A percentile compares a stretch with the other conserved stretches of the same genome.
Conservation (phyloP, 495 filamentous ascomycete genomes). For the Penicillium ochrochloron region DNA sequence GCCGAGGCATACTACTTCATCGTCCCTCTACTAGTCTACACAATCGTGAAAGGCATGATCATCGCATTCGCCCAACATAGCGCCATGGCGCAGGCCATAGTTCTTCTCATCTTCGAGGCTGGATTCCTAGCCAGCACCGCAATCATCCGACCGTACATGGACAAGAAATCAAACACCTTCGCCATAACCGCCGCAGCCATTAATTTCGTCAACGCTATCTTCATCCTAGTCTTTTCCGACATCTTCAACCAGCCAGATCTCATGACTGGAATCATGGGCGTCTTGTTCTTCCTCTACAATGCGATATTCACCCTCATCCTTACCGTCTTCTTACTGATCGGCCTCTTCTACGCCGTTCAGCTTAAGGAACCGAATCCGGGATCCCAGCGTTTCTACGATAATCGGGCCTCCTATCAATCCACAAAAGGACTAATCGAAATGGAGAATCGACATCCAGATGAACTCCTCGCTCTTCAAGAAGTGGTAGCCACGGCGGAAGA, state of each 20-base stretch:
- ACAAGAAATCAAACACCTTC: background rate
- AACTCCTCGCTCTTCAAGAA: background rate
- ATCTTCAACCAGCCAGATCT: background rate
- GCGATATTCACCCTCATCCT: background rate
- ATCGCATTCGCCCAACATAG: background rate
- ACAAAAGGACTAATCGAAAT: background rate
- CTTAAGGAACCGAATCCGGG: background rate
- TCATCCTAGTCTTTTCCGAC: background rate
- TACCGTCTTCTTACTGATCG: background rate
- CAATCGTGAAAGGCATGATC: background rate
- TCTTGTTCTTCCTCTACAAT: background rate
- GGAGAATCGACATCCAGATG: background rate
- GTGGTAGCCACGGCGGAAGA: background rate
- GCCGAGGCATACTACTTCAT: background rate
- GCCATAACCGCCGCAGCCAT: background rate
- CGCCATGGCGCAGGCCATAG: background rate
- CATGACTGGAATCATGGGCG: background rate
- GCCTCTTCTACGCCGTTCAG: background rate
- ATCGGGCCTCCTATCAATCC: background rate
- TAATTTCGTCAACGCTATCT: background rate
- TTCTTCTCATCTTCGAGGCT: background rate
- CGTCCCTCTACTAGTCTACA: background rate
- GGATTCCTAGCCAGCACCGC: background rate
- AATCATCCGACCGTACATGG: background rate
- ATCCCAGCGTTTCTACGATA: background rate